A percentile compares a stretch with the other conserved stretches of the same genome.
These are phyloP conservation scores for Saccharomyces mikatae DNA, from an alignment of 805 yeast species.

Conservation along the genomic window DNA sequence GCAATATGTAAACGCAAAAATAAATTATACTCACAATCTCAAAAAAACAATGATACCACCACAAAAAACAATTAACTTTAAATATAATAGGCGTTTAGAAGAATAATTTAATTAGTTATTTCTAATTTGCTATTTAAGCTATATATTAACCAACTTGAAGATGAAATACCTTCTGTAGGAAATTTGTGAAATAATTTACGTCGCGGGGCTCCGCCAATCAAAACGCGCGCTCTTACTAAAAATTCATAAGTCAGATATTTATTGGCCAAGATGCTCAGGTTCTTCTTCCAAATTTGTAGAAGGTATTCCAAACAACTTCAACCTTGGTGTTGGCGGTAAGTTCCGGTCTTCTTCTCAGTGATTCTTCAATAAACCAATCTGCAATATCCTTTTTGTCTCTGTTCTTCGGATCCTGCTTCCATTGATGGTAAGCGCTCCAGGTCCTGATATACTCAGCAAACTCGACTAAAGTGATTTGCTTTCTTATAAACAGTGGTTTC, in stretches of 20 bases:
- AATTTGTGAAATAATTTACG: background rate
- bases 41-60: background rate
- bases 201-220: background rate
- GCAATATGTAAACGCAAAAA: conserved; percentile 1
- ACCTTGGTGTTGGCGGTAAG: conserved; percentile 9
- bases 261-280: background rate
- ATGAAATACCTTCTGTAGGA: background rate
- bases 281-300: conserved; percentile 22
- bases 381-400: conserved; percentile 36
- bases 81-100: background rate
- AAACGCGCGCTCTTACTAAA: background rate
- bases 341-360: conserved; percentile 29
- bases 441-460: conserved; percentile 53
- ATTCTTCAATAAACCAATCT: conserved; percentile 39
- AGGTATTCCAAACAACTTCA: conserved; percentile 22
- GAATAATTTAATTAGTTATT: background rate
- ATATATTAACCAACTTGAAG: background rate
- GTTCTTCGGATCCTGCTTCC: conserved; percentile 32
- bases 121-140: background rate
- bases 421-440: conserved; percentile 61
- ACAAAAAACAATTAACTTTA: background rate
- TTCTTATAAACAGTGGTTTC: conserved; percentile 29
- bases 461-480: conserved; percentile 37
- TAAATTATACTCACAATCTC: background rate
- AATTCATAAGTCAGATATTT: background rate